Conservation (phyloP, 805 yeast species). For the Candida alai region DNA sequence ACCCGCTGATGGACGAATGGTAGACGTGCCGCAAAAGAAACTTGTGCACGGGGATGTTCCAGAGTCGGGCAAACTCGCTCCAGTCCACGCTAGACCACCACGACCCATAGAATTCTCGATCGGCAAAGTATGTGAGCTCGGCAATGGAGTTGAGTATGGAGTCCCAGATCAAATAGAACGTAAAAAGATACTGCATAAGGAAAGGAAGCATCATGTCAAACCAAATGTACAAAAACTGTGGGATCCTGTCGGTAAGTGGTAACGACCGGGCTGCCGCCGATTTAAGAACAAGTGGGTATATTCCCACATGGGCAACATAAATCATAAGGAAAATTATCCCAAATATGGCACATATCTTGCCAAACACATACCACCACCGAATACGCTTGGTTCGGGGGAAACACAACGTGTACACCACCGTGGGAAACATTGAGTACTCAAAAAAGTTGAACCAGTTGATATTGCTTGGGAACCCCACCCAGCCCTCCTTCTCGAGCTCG, state of each 20-base stretch:
- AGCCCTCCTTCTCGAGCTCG: constrained; percentile 10
- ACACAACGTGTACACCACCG: constrained; percentile 76
- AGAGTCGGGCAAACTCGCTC: constrained; percentile 88
- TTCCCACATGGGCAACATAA: constrained; percentile 64
- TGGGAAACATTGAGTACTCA: constrained; percentile 82
- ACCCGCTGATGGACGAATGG: constrained; percentile 79
- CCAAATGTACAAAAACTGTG: constrained; percentile 53
- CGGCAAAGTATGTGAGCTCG: constrained; percentile 81
- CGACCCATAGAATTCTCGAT: constrained; percentile 87
- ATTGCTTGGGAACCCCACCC: constrained; percentile 63
- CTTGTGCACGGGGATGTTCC: constrained; percentile 93
- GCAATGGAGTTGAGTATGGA: constrained; percentile 86
- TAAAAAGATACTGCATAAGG: constrained; percentile 66
- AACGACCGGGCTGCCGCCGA: constrained; percentile 52
- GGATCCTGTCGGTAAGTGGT: constrained; percentile 43
- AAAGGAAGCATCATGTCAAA: constrained; percentile 80
- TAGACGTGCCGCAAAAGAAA: constrained; percentile 91
- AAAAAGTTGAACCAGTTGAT: constrained; percentile 65
- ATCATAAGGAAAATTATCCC: constrained; percentile 86
- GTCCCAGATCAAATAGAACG: constrained; percentile 93
- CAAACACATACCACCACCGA: constrained; percentile 63
- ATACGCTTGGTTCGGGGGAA: constrained; percentile 73
- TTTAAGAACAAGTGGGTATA: constrained; percentile 69
- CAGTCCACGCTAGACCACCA: constrained; percentile 98
- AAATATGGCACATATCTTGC: constrained; percentile 74